phyloP scores from a whole-genome alignment of 768 basidiomycete species.

The Cyathus striatus region DNA sequence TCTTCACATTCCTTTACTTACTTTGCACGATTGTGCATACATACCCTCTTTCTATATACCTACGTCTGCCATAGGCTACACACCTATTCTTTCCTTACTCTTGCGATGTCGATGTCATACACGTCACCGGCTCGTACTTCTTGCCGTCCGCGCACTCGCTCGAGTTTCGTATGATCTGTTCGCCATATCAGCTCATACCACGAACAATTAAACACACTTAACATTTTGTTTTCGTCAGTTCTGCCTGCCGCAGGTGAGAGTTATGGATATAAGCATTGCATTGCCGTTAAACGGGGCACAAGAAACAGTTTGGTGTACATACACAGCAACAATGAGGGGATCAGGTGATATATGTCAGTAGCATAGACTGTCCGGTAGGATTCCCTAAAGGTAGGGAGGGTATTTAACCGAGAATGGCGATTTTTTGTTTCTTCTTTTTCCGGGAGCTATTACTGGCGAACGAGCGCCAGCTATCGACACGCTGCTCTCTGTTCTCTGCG shows the following conservation, averaged over 20 bases:
- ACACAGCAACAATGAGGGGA: constrained; percentile 4
- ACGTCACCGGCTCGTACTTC: too few species aligned
- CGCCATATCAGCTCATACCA: constrained; percentile 9
- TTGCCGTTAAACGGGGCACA: not conserved
- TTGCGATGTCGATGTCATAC: too few species aligned
- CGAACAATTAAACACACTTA: constrained; percentile 10
- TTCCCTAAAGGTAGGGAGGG: constrained; percentile 4
- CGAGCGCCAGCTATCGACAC: constrained; percentile 80
- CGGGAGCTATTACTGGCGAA: constrained; percentile 68
- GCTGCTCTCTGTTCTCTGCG: constrained; percentile 68
- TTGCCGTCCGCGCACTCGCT: too few species aligned
- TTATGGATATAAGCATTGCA: not conserved
- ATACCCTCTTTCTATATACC: too few species aligned
- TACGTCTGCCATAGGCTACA: too few species aligned
- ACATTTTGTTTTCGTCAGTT: constrained; percentile 5
- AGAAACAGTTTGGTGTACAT: constrained; percentile 7
- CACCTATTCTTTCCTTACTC: too few species aligned
- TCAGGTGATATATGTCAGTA: too few species aligned
- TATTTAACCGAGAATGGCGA: constrained; percentile 56
- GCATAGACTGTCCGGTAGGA: too few species aligned
- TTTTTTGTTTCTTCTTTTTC: constrained; percentile 81
- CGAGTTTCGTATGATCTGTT: too few species aligned
- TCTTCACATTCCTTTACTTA: too few species aligned
- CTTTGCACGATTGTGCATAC: too few species aligned
- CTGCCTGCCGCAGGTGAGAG: too few species aligned